These are phyloP conservation scores for Zoysia japonica DNA, from an alignment of 176 grass and related monocot species.

Conservation along the genomic window DNA sequence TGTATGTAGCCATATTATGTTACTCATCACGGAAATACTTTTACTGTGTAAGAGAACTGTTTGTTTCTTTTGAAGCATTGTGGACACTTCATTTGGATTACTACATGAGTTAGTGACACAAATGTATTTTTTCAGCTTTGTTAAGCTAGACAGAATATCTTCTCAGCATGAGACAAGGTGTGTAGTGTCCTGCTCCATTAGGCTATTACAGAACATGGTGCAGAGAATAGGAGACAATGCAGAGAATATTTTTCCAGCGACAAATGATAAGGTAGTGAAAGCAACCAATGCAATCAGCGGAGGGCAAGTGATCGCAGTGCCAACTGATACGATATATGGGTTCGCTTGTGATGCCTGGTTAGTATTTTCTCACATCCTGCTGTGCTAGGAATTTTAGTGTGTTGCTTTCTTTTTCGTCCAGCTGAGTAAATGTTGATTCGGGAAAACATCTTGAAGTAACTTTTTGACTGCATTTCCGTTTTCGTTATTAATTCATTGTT, in stretches of 20 bases:
- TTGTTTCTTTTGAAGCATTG: background rate
- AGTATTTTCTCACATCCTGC: slow-evolving; percentile 32
- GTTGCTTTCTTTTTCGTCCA: background rate
- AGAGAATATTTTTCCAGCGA: slow-evolving; percentile 57
- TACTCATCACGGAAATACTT: too few species aligned
- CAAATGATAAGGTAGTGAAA: slow-evolving; percentile 60
- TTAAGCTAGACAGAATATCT: slow-evolving; percentile 32
- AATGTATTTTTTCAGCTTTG: slow-evolving; percentile 42
- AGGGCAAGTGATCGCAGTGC: slow-evolving; percentile 82
- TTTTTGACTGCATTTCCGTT: background rate
- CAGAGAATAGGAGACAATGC: background rate
- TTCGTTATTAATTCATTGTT: slow-evolving; percentile 39
- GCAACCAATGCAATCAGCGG: slow-evolving; percentile 68
- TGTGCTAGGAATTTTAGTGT: background rate
- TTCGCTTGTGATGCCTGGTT: slow-evolving; percentile 98
- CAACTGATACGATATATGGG: slow-evolving; percentile 88
- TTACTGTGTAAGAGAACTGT: too few species aligned
- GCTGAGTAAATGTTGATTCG: background rate
- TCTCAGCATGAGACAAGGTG: slow-evolving; percentile 32
- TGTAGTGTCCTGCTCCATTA: slow-evolving; percentile 33
- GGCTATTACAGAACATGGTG: slow-evolving; percentile 37
- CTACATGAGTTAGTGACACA: background rate
- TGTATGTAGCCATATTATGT: too few species aligned
- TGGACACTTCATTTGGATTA: slow-evolving; percentile 1
- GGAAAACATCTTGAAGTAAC: background rate